These are phyloP conservation scores for Erodium moschatum DNA, from an alignment of 441 rosid species.

Conservation along the genomic window DNA sequence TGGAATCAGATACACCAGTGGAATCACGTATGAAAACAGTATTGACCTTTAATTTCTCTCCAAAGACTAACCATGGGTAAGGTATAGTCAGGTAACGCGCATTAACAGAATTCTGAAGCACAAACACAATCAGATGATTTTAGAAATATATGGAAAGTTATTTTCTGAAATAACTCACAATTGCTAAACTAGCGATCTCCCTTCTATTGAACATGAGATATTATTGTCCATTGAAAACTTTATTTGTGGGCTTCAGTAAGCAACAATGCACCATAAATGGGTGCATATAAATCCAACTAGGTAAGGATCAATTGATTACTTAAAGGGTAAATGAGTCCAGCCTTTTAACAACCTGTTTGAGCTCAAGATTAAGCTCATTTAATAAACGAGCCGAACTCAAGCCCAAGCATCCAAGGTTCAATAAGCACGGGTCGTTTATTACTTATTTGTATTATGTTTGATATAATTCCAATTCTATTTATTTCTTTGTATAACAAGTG, in stretches of 20 bases:
- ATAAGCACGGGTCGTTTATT: not conserved
- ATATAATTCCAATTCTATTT: not conserved
- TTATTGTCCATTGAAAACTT: not conserved
- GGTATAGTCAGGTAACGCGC: conserved; percentile 80
- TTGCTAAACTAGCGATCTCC: not conserved
- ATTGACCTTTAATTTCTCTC: conserved; percentile 91
- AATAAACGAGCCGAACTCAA: not conserved
- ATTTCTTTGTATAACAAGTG: not conserved
- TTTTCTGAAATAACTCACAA: not conserved
- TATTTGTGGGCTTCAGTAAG: not conserved
- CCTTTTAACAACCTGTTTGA: not conserved
- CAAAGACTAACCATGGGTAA: conserved; percentile 96
- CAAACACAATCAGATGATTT: conserved; percentile 14
- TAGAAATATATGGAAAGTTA: not conserved
- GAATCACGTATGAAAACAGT: conserved; percentile 88
- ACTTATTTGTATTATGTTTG: too few species aligned
- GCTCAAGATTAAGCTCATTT: not conserved
- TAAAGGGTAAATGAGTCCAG: not conserved
- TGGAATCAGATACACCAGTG: conserved; percentile 92
- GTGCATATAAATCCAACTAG: not conserved
- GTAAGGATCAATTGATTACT: not conserved
- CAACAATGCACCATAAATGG: not conserved
- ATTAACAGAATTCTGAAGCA: conserved; percentile 88
- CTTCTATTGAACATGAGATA: conserved; percentile 2
- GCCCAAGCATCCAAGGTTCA: not conserved